phyloP scores from a whole-genome alignment of 371 early-diverging fungal species.

The Actinomucor elegans region DNA sequence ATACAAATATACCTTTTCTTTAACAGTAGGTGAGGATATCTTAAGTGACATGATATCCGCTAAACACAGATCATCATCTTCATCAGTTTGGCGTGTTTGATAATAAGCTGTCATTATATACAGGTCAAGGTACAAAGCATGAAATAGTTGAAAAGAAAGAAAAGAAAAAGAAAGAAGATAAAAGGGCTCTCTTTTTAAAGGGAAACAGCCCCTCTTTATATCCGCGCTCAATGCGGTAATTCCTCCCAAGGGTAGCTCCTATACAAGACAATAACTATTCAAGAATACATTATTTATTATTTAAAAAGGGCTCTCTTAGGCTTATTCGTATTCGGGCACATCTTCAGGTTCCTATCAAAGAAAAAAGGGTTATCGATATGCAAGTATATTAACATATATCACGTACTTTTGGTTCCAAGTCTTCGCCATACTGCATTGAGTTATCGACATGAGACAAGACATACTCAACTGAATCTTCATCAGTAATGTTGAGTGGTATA shows the following conservation, averaged over 20 bases:
- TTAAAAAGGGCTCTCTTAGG: too few relatives aligned
- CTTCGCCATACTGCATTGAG: conserved; percentile 97
- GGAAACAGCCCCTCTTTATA: conserved; percentile 2
- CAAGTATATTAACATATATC: background rate
- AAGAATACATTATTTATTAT: too few relatives aligned
- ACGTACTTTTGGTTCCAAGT: conserved; percentile 86
- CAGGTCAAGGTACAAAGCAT: background rate
- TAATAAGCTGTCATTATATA: background rate
- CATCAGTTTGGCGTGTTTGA: conserved; percentile 1
- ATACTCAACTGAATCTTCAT: conserved; percentile 91
- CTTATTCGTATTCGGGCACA: conserved; percentile 34
- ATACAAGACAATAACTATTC: too few relatives aligned
- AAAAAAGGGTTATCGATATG: conserved; percentile 7
- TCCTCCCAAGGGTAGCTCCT: too few relatives aligned
- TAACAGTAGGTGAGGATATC: conserved; percentile 5
- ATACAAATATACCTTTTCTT: conserved; percentile 13
- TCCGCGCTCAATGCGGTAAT: too few relatives aligned
- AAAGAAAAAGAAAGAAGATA: conserved; percentile 1
- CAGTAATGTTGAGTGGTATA: conserved; percentile 90
- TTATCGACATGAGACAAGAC: conserved; percentile 90
- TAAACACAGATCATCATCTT: conserved; percentile 16
- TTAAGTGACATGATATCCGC: conserved; percentile 24
- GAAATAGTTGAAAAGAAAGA: background rate
- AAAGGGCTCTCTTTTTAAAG: conserved; percentile 11
- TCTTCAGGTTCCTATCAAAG: conserved; percentile 42